Conservation (phyloP, 2,329 filamentous ascomycete species). For the Albifimbria verrucaria region DNA sequence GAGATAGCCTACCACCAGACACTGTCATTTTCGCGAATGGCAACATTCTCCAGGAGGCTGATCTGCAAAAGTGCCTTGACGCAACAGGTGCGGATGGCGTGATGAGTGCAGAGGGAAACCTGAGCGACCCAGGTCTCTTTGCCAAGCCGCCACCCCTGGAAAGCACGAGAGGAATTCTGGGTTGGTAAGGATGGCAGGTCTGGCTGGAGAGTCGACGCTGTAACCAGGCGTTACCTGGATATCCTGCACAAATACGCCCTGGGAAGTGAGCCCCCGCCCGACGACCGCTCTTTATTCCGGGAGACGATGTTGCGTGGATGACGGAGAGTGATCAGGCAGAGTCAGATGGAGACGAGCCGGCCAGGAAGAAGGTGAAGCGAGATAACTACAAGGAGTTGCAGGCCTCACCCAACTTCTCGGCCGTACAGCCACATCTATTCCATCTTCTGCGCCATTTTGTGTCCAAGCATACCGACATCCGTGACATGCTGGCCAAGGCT, state of each 20-base stretch:
- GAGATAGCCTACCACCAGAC: conserved; percentile 78
- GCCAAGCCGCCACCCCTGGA: conserved; percentile 60
- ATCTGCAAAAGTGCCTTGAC: conserved; percentile 73
- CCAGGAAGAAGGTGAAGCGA: conserved; percentile 44
- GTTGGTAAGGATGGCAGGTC: conserved; percentile 72
- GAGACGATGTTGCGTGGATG: conserved; percentile 48
- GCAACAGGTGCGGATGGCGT: conserved; percentile 87
- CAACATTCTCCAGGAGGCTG: conserved; percentile 78
- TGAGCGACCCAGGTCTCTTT: conserved; percentile 90
- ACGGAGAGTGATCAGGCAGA: conserved; percentile 25
- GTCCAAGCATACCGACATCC: conserved; percentile 73
- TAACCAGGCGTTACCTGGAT: conserved; percentile 84
- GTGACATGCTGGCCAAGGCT: conserved; percentile 74
- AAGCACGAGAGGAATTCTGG: conserved; percentile 83
- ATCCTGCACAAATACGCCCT: conserved; percentile 81
- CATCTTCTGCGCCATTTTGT: conserved; percentile 84
- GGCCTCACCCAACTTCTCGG: conserved; percentile 61
- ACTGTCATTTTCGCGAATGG: conserved; percentile 97
- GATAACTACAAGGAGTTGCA: conserved; percentile 41
- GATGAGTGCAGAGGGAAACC: conserved; percentile 94
- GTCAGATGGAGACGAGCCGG: conserved; percentile 41
- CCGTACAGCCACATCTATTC: conserved; percentile 91
- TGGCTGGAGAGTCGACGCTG: conserved; percentile 84
- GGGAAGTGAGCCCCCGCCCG: conserved; percentile 62
- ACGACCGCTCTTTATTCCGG: conserved; percentile 69